Conservation (phyloP, 2,329 filamentous ascomycete species). For the Phoma herbarum region DNA sequence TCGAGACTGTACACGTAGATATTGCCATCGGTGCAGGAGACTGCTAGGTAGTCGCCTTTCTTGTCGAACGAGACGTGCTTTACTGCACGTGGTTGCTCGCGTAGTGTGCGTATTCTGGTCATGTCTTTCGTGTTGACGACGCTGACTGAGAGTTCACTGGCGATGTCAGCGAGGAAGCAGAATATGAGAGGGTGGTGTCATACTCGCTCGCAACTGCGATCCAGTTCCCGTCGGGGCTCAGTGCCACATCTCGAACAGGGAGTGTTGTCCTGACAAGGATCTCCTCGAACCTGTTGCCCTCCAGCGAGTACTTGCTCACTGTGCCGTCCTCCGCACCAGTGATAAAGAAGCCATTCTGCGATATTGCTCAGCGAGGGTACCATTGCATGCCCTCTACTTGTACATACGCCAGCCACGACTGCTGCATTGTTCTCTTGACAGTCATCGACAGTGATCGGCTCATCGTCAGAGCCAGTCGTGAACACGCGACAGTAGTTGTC, state of each 20-base stretch:
- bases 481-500: slow-evolving; percentile 96
- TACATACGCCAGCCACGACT: slow-evolving; percentile 72
- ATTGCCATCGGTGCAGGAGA: slow-evolving; percentile 88
- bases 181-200: slow-evolving; percentile 37
- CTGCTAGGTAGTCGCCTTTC: slow-evolving; percentile 75
- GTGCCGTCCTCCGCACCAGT: slow-evolving; percentile 93
- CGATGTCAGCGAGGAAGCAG: slow-evolving; percentile 31
- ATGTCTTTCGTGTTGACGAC: slow-evolving; percentile 85
- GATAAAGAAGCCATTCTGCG: slow-evolving; percentile 80
- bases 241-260: slow-evolving; percentile 83
- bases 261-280: slow-evolving; percentile 85
- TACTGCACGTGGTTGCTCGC: slow-evolving; percentile 85
- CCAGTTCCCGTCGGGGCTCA: slow-evolving; percentile 85
- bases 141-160: slow-evolving; percentile 84
- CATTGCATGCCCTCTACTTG: neutral
- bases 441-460: slow-evolving; percentile 91
- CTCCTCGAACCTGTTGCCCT: slow-evolving; percentile 76
- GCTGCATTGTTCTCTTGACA: slow-evolving; percentile 85
- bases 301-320: slow-evolving; percentile 91
- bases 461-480: slow-evolving; percentile 88
- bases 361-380: slow-evolving; percentile 26
- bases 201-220: slow-evolving; percentile 94
- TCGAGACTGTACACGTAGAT: slow-evolving; percentile 89
- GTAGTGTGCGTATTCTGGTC: slow-evolving; percentile 76
- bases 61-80: slow-evolving; percentile 92